Evolutionary conservation across 306 rosid genomes (phyloP).

Genomic region (Vigna mungo): DNA sequence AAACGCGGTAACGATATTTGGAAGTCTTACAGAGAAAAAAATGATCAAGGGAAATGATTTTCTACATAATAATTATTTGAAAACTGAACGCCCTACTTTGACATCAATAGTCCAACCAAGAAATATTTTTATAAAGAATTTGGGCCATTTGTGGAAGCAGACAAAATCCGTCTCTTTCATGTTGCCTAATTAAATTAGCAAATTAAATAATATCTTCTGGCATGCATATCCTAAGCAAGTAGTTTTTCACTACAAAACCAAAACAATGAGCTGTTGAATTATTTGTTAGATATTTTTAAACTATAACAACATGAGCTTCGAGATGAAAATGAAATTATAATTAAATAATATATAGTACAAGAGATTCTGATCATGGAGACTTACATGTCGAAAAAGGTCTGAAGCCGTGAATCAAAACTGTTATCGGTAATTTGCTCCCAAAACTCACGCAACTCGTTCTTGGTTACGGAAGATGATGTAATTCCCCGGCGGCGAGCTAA

Average conservation of each 20-base stretch:
- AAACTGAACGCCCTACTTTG: constrained; percentile 30
- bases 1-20: background rate
- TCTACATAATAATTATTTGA: background rate
- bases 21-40: background rate
- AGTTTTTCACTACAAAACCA: background rate
- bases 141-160: background rate
- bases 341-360: too few relatives aligned
- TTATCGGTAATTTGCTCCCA: constrained; percentile 89
- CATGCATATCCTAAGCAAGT: constrained; percentile 28
- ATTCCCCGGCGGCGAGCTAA: constrained; percentile 78
- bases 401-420: constrained; percentile 89
- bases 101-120: constrained; percentile 12
- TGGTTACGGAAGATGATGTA: constrained; percentile 57
- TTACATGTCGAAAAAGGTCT: constrained; percentile 90
- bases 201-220: background rate
- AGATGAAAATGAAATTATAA: background rate
- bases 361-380: constrained; percentile 14
- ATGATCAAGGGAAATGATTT: background rate
- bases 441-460: constrained; percentile 68
- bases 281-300: background rate
- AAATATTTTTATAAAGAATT: background rate
- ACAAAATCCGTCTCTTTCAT: constrained; percentile 31
- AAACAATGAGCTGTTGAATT: background rate
- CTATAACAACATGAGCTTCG: background rate
- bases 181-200: background rate